Evolutionary conservation across 306 rosid species (phyloP), one percentile per base, ranked within the genome.

Genomic region (Trifolium subterraneum): DNA sequence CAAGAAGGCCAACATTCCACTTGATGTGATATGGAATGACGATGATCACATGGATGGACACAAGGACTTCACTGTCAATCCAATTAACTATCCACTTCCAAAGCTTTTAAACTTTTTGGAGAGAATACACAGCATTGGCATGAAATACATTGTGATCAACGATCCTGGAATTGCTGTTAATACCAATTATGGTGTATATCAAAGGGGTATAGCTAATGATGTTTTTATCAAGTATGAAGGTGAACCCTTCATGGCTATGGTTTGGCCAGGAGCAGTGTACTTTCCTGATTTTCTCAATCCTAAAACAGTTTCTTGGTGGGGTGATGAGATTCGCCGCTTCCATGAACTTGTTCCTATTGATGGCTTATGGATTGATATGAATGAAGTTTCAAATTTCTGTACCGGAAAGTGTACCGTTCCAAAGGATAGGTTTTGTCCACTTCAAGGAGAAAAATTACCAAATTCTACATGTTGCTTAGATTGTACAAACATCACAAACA

Each of bases 361-460:
- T 84, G 98, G 98, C 55, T 80, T 93, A 5, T 94, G 98, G 98
- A 90, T 94, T 70, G 98, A 94, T 88, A 94, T 94, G 98, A 94
- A 91, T 4, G 98, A 91, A 73, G 83, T 66, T 59, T 94, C 97
- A 0, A 94, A 92, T 77, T 92, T 94, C 78, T 94, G 98, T 74
- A 68, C 90, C 2, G 97, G 98, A 41, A 88, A 86, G 75, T 94
- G 97, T 84, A 84, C n/a, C 66, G 83, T 90, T 75, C 97, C 98
- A 0, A 18, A 84, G 64, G 89, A 86, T 1, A 87, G 60, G 38
- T 66, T 75, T 73, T 94, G 98, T 42, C 81, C 58, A 36, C 29
- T 47, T 10, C 90, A 93, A 0, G 62, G 54, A 11, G 93, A 87
- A 19, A 80, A 80, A 0, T 92, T 86, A 64, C 98, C 96, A 0